Percentiles rank a stretch among this genome's conserved stretches.
These are phyloP conservation scores for Neurospora intermedia DNA, from an alignment of 495 filamentous ascomycete genomes.

Conservation along the genomic window DNA sequence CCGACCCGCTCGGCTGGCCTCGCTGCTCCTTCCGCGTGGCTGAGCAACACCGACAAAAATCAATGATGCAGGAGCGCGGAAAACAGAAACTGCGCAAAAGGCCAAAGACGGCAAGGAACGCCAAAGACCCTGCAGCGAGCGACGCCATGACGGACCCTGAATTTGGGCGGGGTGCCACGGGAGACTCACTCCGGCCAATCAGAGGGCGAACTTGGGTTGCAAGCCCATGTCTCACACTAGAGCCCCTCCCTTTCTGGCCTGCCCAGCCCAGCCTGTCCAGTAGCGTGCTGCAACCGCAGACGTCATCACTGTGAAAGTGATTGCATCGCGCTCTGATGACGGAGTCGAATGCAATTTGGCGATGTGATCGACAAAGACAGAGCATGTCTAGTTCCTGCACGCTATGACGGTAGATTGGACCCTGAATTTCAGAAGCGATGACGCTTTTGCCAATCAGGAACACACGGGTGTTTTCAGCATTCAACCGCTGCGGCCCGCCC, in stretches of 20 bases:
- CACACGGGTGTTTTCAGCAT: neutral
- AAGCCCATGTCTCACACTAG: constrained; percentile 4
- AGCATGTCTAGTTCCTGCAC: too few species aligned
- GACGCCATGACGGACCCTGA: constrained; percentile 10
- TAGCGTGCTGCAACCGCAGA: constrained; percentile 6
- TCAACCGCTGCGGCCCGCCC: constrained; percentile 22
- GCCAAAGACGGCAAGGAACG: neutral
- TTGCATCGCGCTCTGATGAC: neutral
- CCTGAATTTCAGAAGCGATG: neutral
- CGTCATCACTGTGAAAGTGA: constrained; percentile 16
- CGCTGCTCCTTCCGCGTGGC: neutral
- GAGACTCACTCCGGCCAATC: constrained; percentile 6
- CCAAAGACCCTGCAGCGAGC: constrained; percentile 9
- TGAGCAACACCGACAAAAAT: neutral
- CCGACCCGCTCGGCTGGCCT: neutral
- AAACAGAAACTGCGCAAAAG: neutral
- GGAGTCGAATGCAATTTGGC: too few species aligned
- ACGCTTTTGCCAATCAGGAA: neutral
- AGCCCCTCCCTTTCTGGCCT: constrained; percentile 1
- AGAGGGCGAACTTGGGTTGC: neutral
- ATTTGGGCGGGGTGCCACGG: constrained; percentile 3
- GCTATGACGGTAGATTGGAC: neutral
- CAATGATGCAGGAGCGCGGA: neutral
- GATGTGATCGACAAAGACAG: too few species aligned
- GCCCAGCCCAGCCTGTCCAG: neutral